These are phyloP conservation scores for Magnaporthales sp. DNA, from an alignment of 2,329 filamentous ascomycete species.

Conservation along the genomic window DNA sequence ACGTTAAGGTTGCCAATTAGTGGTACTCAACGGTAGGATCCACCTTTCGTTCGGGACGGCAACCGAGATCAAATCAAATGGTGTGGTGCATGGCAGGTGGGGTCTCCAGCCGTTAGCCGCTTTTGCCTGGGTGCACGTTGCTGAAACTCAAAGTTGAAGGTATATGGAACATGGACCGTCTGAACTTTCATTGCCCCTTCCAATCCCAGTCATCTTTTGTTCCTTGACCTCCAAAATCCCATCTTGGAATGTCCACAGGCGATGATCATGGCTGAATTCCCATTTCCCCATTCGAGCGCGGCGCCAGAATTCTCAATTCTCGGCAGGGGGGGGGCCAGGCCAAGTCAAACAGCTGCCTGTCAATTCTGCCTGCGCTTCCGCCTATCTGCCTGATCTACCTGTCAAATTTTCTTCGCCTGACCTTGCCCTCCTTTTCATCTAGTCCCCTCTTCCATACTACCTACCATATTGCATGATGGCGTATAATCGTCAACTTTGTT, in stretches of 20 bases:
- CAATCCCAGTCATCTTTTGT: neutral
- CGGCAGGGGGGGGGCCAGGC: neutral
- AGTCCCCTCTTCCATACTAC: neutral
- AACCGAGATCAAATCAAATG: neutral
- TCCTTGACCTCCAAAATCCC: neutral
- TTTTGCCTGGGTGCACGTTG: neutral
- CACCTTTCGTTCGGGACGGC: neutral
- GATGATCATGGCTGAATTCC: neutral
- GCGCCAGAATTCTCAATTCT: neutral
- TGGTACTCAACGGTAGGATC: neutral
- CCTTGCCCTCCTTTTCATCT: neutral
- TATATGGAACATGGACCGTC: neutral
- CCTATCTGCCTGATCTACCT: neutral
- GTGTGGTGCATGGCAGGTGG: neutral
- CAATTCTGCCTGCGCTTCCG: neutral
- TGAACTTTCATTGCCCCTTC: neutral
- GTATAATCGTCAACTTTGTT: neutral
- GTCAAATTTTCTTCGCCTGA: neutral
- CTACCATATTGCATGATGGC: neutral
- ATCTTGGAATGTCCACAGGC: neutral
- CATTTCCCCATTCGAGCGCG: neutral
- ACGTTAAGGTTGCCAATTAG: neutral
- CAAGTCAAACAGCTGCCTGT: neutral
- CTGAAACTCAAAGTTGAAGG: neutral
- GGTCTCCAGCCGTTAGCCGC: neutral